Conservation (phyloP, 371 early-diverging fungal species). For the Batkoa obscura region DNA sequence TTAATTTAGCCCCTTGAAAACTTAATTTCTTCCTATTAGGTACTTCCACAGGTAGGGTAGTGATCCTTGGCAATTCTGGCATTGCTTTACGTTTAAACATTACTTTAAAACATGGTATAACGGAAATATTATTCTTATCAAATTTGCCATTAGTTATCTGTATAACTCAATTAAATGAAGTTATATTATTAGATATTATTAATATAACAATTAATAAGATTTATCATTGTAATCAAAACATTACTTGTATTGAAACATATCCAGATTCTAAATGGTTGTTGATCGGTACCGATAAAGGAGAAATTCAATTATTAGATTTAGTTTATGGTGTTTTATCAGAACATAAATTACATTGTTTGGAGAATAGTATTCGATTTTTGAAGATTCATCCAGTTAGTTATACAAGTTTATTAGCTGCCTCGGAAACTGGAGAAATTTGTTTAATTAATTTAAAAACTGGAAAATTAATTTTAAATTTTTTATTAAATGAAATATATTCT, state of each 20-base stretch:
- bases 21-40: background rate
- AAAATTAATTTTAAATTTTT: background rate
- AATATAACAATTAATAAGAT: background rate
- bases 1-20: background rate
- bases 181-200: background rate
- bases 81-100: background rate
- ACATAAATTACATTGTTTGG: background rate
- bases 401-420: background rate
- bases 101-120: background rate
- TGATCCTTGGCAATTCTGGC: background rate
- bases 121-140: background rate
- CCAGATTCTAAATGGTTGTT: constrained; percentile 2
- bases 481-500: background rate
- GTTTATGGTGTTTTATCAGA: background rate
- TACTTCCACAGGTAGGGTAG: background rate
- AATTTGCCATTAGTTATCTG: background rate
- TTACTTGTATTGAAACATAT: background rate
- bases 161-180: background rate
- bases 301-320: background rate
- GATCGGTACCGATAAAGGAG: background rate
- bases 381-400: background rate
- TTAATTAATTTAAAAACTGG: background rate
- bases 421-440: background rate
- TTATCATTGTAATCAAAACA: background rate
- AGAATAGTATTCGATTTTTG: background rate